Conservation (phyloP, 2,329 filamentous ascomycete species). For the Paramyrothecium sp. region DNA sequence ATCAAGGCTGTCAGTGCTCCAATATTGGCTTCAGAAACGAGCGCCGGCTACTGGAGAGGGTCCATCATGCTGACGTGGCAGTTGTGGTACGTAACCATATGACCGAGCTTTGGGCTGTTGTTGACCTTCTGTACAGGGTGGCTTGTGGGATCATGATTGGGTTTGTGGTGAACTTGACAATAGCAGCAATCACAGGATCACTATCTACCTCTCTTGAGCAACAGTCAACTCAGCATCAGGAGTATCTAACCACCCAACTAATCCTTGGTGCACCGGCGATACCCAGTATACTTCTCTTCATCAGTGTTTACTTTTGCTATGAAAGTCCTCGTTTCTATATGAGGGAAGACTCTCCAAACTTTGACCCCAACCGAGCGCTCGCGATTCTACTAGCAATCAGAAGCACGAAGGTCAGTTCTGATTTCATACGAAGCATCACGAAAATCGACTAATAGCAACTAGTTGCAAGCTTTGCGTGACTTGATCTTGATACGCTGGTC, state of each 20-base stretch:
- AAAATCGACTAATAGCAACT: no score
- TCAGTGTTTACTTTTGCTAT: conserved; percentile 33
- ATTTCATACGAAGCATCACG: not conserved
- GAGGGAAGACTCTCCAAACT: conserved; percentile 27
- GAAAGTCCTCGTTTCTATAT: conserved; percentile 40
- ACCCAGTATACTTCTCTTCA: conserved; percentile 29
- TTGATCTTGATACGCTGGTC: conserved; percentile 31
- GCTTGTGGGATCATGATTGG: conserved; percentile 21
- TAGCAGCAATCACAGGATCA: conserved; percentile 2
- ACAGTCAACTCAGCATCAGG: not conserved
- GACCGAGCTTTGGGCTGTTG: no score
- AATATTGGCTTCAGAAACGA: conserved; percentile 45
- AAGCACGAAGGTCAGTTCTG: conserved; percentile 18
- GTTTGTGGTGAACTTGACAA: conserved; percentile 17
- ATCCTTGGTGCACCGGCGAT: conserved; percentile 35
- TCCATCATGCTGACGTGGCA: conserved; percentile 47
- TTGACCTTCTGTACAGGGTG: conserved; percentile 10
- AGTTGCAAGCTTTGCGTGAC: conserved; percentile 36
- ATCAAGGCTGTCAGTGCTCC: conserved; percentile 47
- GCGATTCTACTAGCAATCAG: conserved; percentile 28
- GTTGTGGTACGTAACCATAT: conserved; percentile 28
- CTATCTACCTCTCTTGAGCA: not conserved
- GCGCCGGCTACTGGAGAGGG: conserved; percentile 45
- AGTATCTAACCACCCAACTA: conserved; percentile 17
- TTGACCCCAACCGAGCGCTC: conserved; percentile 30